Percentiles rank a stretch among this genome's conserved stretches.
phyloP scores from a whole-genome alignment of 805 yeast species.

The Kodamaea laetipori region DNA sequence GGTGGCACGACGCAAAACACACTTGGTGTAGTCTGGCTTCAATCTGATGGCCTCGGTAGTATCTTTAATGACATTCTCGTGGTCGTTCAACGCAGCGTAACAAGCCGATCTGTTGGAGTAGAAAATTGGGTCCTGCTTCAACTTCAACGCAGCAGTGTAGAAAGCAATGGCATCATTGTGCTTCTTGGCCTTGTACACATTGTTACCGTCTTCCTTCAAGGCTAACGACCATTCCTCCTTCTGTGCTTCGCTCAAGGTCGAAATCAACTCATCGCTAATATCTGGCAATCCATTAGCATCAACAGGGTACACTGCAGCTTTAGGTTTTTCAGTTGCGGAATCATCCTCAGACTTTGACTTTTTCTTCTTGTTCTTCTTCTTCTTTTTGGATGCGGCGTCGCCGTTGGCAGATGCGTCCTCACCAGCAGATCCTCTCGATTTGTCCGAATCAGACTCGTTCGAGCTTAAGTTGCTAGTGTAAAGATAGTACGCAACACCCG shows the following conservation, averaged over 20 bases:
- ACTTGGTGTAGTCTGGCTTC: conserved; percentile 89
- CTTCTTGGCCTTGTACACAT: conserved; percentile 67
- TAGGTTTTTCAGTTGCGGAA: conserved; percentile 1
- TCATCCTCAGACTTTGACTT: conserved; percentile 30
- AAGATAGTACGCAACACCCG: conserved; percentile 56
- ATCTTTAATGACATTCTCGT: conserved; percentile 83
- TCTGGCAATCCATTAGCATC: conserved; percentile 59
- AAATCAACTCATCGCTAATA: conserved; percentile 49
- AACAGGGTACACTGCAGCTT: conserved; percentile 48
- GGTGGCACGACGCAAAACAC: conserved; percentile 88
- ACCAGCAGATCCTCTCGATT: conserved; percentile 28
- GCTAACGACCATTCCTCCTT: conserved; percentile 68
- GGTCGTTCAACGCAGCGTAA: conserved; percentile 77
- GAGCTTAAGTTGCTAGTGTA: conserved; percentile 18
- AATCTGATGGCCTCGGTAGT: conserved; percentile 82
- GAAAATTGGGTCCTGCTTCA: conserved; percentile 82
- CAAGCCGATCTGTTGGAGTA: conserved; percentile 97
- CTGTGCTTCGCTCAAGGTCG: conserved; percentile 49
- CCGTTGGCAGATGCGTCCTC: conserved; percentile 22
- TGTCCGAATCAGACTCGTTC: conserved; percentile 1
- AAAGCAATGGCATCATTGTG: conserved; percentile 75
- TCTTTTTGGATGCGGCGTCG: conserved; percentile 12
- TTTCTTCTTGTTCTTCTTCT: conserved; percentile 48
- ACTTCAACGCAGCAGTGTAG: conserved; percentile 75
- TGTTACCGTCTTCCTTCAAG: conserved; percentile 89